Evolutionary conservation across 2,329 filamentous ascomycete genomes (phyloP), one percentile per base, ranked within the genome.

Genomic region (Aspergillus fumigatus): DNA sequence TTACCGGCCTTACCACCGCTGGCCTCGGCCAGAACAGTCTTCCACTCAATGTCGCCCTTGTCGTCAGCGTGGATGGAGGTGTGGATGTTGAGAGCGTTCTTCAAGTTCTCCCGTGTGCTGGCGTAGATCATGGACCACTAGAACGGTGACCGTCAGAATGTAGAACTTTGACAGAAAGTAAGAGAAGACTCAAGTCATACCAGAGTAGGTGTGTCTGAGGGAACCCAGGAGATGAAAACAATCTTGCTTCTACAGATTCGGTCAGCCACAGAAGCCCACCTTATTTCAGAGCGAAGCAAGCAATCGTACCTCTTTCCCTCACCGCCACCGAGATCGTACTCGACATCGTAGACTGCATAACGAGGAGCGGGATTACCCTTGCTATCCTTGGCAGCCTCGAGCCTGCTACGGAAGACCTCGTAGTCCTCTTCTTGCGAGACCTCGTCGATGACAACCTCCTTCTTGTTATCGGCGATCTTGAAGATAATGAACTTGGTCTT

Each of bases 91-190:
- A 80, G 72, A 19, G 78, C 75, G 60, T 76, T 78, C 72, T 80
- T 80, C 62, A 80, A 64, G 56, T 70, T 71, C 66, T 80, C 77
- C 53, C 76, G 75, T 50, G 76, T 80, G 62, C 76, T 78, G 63
- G 78, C 77, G 70, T 80, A 80, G 56, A 79, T 73, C 78, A 80
- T 80, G 61, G 76, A 77, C 70, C 73, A 75, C 75, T 77, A 38
- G 40, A 35, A 35, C 27, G 38, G 29, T 27, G 23, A 11, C 9
- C 45, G 55, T 71, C 60, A 68, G 59, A 38, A 7, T 6, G 32
- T 51, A 48, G 51, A 48, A 51, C 48, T 14, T 50, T 53, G 25
- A 17, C n/a, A 3, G 19, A 19, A 32, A 8, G 50, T 14, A 45
- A 29, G 19, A 11, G 6, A 52, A 32, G 40, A 43, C n/a, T 2